phyloP scores from a whole-genome alignment of 176 grass and related monocot species.

The Oryza meridionalis region DNA sequence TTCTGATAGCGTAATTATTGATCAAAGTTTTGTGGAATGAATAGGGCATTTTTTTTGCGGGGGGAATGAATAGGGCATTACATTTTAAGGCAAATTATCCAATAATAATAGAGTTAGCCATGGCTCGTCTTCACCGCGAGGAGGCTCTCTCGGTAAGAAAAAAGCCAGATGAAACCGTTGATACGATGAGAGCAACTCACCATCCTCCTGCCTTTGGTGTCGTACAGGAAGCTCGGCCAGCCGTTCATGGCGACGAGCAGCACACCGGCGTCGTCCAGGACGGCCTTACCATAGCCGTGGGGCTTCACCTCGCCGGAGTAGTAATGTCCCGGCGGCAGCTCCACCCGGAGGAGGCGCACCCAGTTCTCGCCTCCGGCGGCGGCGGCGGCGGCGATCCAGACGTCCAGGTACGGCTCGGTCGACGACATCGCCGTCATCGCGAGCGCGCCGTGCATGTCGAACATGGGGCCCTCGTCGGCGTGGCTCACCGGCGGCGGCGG shows the following conservation, averaged over 20 bases:
- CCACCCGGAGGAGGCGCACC: neutral
- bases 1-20: no score
- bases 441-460: neutral
- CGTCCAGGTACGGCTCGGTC: neutral
- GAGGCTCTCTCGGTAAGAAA: no score
- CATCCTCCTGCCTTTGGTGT: neutral
- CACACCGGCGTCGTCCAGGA: no score
- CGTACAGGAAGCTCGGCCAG: no score
- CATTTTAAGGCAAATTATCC: no score
- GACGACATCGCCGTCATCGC: neutral
- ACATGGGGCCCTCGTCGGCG: neutral
- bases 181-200: neutral
- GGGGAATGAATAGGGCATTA: no score
- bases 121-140: neutral
- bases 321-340: neutral
- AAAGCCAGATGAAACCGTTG: neutral
- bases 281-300: no score
- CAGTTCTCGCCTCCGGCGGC: neutral
- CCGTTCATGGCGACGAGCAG: no score
- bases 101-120: neutral
- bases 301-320: no score
- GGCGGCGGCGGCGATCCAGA: neutral
- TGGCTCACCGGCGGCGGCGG: neutral
- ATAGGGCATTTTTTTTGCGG: no score
- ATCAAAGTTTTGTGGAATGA: no score